Conservation (phyloP, 805 yeast genomes). For the Tetrapisispora phaffii region DNA sequence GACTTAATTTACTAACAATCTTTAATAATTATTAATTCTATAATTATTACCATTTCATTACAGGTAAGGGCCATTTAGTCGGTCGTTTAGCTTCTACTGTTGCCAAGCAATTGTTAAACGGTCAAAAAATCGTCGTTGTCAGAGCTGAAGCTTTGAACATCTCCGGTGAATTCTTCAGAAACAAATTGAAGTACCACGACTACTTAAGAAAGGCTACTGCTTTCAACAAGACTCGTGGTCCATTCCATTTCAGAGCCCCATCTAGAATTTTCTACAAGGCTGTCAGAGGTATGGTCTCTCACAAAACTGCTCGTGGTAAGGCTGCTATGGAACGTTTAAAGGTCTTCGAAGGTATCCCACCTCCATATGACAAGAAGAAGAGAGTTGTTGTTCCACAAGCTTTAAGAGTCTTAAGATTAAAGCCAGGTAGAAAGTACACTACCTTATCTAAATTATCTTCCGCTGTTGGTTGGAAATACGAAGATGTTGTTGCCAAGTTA, state of each 20-base stretch:
- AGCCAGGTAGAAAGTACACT: conserved; percentile 99
- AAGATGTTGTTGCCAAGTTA: conserved; percentile 90
- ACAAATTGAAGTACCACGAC: conserved; percentile 99
- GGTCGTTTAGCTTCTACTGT: conserved; percentile 99
- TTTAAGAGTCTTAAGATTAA: conserved; percentile 95
- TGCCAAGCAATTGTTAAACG: conserved; percentile 97
- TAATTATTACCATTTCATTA: conserved; percentile 4
- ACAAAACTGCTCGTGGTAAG: conserved; percentile 99
- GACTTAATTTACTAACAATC: neutral
- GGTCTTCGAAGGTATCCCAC: conserved; percentile 99
- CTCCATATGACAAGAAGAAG: conserved; percentile 99
- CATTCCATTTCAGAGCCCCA: conserved; percentile 99
- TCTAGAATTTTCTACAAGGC: conserved; percentile 99
- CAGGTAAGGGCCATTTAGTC: conserved; percentile 95
- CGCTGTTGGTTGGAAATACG: conserved; percentile 99
- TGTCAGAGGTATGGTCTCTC: conserved; percentile 97
- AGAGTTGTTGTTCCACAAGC: conserved; percentile 99
- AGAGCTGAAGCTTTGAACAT: conserved; percentile 97
- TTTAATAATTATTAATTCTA: neutral
- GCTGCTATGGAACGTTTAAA: conserved; percentile 99
- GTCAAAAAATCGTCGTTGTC: conserved; percentile 95
- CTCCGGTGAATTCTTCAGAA: conserved; percentile 99
- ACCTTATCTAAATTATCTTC: conserved; percentile 93
- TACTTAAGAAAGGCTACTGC: conserved; percentile 99
- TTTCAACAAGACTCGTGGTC: conserved; percentile 98